These are phyloP conservation scores for Hydnum rufescens DNA, from an alignment of 768 basidiomycete genomes.

Conservation along the genomic window DNA sequence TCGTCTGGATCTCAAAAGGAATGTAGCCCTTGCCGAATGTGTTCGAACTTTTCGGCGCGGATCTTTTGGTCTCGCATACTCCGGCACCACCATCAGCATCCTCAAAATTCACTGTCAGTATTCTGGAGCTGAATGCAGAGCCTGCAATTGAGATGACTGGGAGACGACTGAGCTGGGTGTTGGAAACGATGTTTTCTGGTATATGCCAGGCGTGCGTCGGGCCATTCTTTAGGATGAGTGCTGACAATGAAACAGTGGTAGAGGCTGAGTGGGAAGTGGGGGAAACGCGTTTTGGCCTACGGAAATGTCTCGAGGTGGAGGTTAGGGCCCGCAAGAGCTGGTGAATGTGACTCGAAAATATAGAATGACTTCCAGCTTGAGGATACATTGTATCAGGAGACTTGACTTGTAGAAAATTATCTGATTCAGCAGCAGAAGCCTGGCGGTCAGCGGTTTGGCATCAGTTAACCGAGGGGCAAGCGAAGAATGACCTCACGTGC, in stretches of 20 bases:
- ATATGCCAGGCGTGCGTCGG: constrained; percentile 48
- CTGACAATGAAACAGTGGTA: constrained; percentile 2
- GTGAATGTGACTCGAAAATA: too few relatives aligned
- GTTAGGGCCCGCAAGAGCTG: constrained; percentile 21
- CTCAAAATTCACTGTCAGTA: constrained; percentile 33
- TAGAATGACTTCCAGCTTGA: too few relatives aligned
- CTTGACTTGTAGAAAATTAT: too few relatives aligned
- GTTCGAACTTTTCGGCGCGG: constrained; percentile 90
- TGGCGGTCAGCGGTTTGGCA: too few relatives aligned
- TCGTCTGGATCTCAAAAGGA: not conserved
- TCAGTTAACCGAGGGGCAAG: too few relatives aligned
- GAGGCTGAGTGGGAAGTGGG: constrained; percentile 31
- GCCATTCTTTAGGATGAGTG: constrained; percentile 33
- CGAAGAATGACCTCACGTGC: too few relatives aligned
- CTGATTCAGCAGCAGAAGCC: too few relatives aligned
- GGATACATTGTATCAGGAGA: too few relatives aligned
- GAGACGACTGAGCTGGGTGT: constrained; percentile 54
- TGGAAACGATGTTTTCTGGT: constrained; percentile 59
- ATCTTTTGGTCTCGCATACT: constrained; percentile 54
- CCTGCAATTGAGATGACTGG: constrained; percentile 93
- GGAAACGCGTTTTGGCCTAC: constrained; percentile 31
- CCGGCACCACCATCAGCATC: constrained; percentile 2
- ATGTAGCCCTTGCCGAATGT: constrained; percentile 74
- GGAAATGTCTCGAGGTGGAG: constrained; percentile 45
- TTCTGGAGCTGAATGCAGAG: constrained; percentile 86